These are phyloP conservation scores for Myriosclerotinia curreyana DNA, from an alignment of 2,329 filamentous ascomycete genomes.

Conservation along the genomic window DNA sequence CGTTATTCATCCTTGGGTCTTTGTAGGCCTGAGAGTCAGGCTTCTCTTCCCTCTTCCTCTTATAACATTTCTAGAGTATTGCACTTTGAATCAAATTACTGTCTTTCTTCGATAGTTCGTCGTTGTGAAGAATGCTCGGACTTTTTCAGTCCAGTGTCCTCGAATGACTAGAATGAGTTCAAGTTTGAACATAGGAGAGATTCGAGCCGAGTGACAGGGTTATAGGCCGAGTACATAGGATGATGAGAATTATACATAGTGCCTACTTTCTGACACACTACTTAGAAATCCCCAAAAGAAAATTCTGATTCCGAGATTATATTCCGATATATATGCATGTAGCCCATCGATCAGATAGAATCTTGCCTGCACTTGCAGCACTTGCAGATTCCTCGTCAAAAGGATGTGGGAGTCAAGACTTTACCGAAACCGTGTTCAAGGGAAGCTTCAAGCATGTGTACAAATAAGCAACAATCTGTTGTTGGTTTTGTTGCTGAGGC, in stretches of 20 bases:
- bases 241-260: not conserved
- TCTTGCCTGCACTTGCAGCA: slow-evolving; percentile 11
- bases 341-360: not conserved
- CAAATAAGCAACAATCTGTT: not conserved
- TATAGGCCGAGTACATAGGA: no score
- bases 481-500: not conserved
- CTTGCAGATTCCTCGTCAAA: not conserved
- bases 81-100: no score
- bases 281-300: not conserved
- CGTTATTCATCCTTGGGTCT: no score
- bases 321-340: slow-evolving; percentile 9
- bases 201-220: not conserved
- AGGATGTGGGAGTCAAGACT: not conserved
- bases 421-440: not conserved
- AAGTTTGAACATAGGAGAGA: no score
- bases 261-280: not conserved
- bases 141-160: no score
- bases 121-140: no score
- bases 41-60: no score
- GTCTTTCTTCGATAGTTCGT: no score
- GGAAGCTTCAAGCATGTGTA: not conserved
- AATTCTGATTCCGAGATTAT: not conserved
- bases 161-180: no score
- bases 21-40: no score
- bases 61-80: no score